Base-by-base conservation (phyloP, 2,329 filamentous ascomycete species). In the Tolypocladium guangdongense region DNA sequence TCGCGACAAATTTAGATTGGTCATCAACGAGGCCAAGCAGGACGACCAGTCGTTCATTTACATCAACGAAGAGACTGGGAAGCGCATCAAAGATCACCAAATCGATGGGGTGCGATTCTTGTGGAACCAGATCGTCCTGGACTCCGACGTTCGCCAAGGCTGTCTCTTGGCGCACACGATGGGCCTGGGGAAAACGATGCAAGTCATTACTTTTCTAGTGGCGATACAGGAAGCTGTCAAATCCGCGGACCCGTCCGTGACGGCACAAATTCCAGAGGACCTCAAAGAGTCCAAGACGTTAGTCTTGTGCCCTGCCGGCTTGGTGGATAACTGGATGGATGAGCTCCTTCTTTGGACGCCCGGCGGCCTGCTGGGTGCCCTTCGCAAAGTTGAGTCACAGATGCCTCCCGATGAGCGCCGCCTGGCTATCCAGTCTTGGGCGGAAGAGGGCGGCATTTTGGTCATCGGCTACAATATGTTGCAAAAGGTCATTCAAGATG, bases 161-260 rank as follows among this genome's bases (percentile, higher is more conserved):
- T 95, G 88, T 63, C 76, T 95, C 14, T 75, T 96, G 22, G 87
- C 90, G 7, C 90, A 96, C 66, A 89, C 88, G 0, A 96, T 96
- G 90, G 91, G 91, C 1, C 71, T 96, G 2, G 90, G 90, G 18
- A 96, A 96, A 71, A 95, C 90, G 0, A 90, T 95, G 84, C 90
- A 96, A 71, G 81, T 90, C 7, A 89, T 96, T 55, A 87, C 89
- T 0, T 72, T 96, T n/a, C 77, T 96, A 7, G 78, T 87, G 18
- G 84, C 88, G 0, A 80, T 96, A 56, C 76, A 83, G 5, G 78
- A 88, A 59, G 81, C 88, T 3, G 76, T 82, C 4, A 64, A 66
- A 22, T 91, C 87, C 0, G 33, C 66, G 0, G 78, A 90, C 52
- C 66, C 71, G 0, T 66, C 72, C 0, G 70, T 92, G 7, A 69